These are phyloP conservation scores for Dendrothele bispora DNA, from an alignment of 768 basidiomycete species.

Conservation along the genomic window DNA sequence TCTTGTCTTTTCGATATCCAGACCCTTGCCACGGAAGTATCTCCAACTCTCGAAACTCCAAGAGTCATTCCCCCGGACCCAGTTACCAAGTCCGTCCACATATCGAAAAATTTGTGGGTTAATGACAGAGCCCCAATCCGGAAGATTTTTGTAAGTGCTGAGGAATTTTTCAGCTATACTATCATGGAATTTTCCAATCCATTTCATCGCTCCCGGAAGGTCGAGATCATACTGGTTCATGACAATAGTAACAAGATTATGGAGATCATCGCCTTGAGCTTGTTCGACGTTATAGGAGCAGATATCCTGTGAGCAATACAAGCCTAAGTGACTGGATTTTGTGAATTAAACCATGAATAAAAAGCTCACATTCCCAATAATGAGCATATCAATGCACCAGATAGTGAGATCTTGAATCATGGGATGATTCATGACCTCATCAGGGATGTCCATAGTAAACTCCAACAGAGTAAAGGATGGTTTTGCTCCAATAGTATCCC, in stretches of 20 bases:
- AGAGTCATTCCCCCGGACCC: constrained; percentile 47
- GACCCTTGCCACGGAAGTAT: constrained; percentile 39
- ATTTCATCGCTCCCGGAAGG: constrained; percentile 39
- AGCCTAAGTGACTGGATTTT: background rate
- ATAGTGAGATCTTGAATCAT: constrained; percentile 28
- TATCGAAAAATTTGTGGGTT: too few species aligned
- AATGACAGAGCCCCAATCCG: constrained; percentile 39
- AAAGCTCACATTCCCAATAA: constrained; percentile 35
- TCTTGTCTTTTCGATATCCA: constrained; percentile 28
- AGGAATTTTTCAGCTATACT: constrained; percentile 37
- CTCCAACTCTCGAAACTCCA: constrained; percentile 52
- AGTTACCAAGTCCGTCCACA: constrained; percentile 47
- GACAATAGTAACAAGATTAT: constrained; percentile 50
- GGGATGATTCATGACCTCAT: constrained; percentile 42
- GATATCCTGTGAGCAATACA: constrained; percentile 16
- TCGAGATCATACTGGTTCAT: constrained; percentile 43
- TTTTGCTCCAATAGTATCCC: constrained; percentile 38
- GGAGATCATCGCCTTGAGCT: constrained; percentile 33
- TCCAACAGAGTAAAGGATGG: constrained; percentile 39
- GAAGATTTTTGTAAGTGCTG: constrained; percentile 32
- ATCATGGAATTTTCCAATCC: constrained; percentile 35
- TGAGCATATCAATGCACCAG: constrained; percentile 32
- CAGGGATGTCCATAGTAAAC: constrained; percentile 36
- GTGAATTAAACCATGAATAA: background rate
- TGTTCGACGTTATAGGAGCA: constrained; percentile 28